Evolutionary conservation across 139 green algal genomes (phyloP), one percentile per base, ranked within the genome.

Genomic region (Chlamydomonas schloesseri): DNA sequence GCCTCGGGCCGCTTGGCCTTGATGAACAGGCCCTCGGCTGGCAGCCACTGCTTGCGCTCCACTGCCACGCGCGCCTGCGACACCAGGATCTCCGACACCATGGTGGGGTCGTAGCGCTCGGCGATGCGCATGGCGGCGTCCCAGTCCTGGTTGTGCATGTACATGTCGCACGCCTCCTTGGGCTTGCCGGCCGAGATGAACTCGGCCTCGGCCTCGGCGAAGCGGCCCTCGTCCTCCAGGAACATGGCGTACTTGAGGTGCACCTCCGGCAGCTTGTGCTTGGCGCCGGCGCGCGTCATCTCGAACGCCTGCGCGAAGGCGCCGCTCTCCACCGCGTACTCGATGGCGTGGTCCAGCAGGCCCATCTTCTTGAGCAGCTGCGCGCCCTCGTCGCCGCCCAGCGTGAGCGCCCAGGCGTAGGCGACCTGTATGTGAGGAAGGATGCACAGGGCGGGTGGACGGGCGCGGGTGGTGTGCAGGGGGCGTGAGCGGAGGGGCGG

Each of bases 181-280:
- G 95, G 95, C 90, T 97, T 96, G 71, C 86, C 77, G 33, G 92
- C 92, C 28, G 65, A 79, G 28, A 96, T 84, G 84, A 97, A 97
- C 88, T 95, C 92, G 21, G 85, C 81, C 79, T 96, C 93, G 21
- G 94, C 94, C 71, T 96, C 92, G 15, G 79, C 34, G 82, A 97
- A 97, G 26, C 92, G 88, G 0, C 94, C 94, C 85, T 96, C 94
- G 81, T 98, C 96, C 88, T 98, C 96, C 46, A 98, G 83, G 82
- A 93, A 96, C 96, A 98, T 98, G 31, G 96, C 96, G 84, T 97
- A 95, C 86, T 92, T 92, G 70, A 92, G 89, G 78, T 96, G 91
- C 71, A 95, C 91, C 57, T 97, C 95, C 6, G 90, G 89, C 68
- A 97, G 90, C 87, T 96, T 96, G 78, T 92, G 80, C 80, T 92